Evolutionary conservation across 2,329 filamentous ascomycete species (phyloP), one percentile per base, ranked within the genome.

Genomic region (Aschersonia sp.): DNA sequence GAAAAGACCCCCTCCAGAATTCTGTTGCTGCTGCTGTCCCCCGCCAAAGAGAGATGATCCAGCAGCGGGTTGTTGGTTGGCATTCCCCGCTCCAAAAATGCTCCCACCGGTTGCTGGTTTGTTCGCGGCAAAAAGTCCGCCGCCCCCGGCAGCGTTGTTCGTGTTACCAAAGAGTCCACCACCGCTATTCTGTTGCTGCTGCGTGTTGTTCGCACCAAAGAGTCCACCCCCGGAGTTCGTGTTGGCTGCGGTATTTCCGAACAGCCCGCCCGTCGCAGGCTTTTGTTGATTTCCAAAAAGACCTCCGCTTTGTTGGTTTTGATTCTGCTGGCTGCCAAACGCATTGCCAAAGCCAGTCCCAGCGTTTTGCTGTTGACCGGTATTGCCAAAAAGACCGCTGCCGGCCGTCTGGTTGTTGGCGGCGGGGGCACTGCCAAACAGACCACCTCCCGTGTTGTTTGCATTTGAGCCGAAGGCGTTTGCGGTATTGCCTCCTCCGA

Each of bases 1-100:
- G 48, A 81, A 81, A 4, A 79, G 61, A 1, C 73, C 67, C 5
- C 66, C 66, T 5, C 67, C 65, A 29, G 66, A 57, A 35, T 65
- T 58, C 32, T 62, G 61, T 49, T 65, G 39, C 52, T 51, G 47
- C 42, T 62, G 61, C 51, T 72, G 68, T 45, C 61, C 60, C 8
- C 65, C 57, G 12, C 71, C 70, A 53, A 77, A 74, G 4, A 73
- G 55, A 12, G 71, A 66, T 29, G 65, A 63, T 49, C 55, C 55
- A 1, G 56, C 63, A 55, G 57, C 66, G 62, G 54, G 61, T 49
- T 56, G 59, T 58, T 61, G 57, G 5, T 55, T 45, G 4, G 59
- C 61, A 50, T 57, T 63, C 54, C 52, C 63, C 52, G 48, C 56
- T 42, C 67, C 67, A 45, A 72, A 71, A 5, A 70, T 56, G 29